Percentiles rank a stretch among this genome's conserved stretches.
Evolutionary conservation across 257 asterid genomes (phyloP).

Genomic region (Petunia axillaris): DNA sequence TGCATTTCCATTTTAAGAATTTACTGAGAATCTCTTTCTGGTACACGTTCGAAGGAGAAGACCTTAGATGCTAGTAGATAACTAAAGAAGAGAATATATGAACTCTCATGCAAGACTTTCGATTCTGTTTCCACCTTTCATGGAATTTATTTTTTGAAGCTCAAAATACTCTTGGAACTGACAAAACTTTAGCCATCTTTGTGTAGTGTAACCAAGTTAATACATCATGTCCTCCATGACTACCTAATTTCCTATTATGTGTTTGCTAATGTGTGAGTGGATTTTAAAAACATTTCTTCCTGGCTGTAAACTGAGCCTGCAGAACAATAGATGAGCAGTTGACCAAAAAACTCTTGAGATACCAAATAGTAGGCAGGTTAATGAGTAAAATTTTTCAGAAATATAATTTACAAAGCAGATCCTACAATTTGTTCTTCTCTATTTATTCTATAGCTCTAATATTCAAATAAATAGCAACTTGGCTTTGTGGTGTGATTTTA

Average conservation of each 20-base stretch:
- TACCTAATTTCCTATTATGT: neutral
- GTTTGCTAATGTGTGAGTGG: slow-evolving; percentile 12
- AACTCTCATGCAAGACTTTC: neutral
- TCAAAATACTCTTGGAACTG: neutral
- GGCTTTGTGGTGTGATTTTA: neutral
- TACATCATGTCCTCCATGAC: neutral
- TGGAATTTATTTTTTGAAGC: neutral
- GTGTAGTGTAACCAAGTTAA: neutral
- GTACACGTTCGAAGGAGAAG: neutral
- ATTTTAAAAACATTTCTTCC: neutral
- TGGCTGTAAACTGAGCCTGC: slow-evolving; percentile 9
- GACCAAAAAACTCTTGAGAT: neutral
- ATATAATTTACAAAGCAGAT: neutral
- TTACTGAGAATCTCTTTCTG: neutral
- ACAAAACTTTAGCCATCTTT: slow-evolving; percentile 13
- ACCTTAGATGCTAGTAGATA: neutral
- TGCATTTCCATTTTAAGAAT: neutral
- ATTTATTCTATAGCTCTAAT: neutral
- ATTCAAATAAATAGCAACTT: neutral
- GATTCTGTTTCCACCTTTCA: neutral
- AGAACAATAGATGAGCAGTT: neutral
- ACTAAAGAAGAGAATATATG: neutral
- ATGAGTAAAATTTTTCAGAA: neutral
- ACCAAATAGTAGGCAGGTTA: slow-evolving; percentile 18
- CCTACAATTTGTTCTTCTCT: neutral